phyloP scores from a whole-genome alignment of 2,329 filamentous ascomycete species.

The Pyricularia pennisetigena region DNA sequence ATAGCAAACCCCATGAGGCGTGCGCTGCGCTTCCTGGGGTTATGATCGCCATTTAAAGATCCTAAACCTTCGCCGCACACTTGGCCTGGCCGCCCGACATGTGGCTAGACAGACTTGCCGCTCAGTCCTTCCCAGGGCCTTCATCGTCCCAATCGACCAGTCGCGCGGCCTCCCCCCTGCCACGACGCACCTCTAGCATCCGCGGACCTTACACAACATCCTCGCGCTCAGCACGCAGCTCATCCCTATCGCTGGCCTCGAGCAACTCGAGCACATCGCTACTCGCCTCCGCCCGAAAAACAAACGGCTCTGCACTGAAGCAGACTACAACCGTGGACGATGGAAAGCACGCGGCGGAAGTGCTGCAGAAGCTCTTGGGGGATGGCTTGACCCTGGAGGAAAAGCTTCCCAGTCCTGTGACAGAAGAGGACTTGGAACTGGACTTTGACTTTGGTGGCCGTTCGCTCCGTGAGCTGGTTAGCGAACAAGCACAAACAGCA shows the following conservation, averaged over 20 bases:
- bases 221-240: constrained; percentile 62
- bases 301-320: constrained; percentile 60
- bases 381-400: constrained; percentile 8
- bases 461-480: constrained; percentile 63
- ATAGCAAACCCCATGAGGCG: background rate
- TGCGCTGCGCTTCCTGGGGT: background rate
- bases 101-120: constrained; percentile 83
- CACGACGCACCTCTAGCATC: constrained; percentile 56
- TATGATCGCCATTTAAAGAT: constrained; percentile 1
- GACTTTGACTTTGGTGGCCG: constrained; percentile 72
- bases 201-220: constrained; percentile 60
- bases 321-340: constrained; percentile 42
- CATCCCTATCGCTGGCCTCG: constrained; percentile 67
- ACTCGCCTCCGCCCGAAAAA: constrained; percentile 50
- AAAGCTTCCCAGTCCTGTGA: constrained; percentile 18
- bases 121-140: constrained; percentile 33
- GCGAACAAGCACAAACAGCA: constrained; percentile 17
- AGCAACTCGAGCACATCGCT: constrained; percentile 72
- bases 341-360: constrained; percentile 59
- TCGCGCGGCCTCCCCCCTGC: constrained; percentile 63
- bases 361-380: constrained; percentile 45
- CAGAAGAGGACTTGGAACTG: constrained; percentile 45
- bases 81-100: constrained; percentile 34
- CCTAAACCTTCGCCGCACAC: background rate
- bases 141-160: constrained; percentile 51